phyloP scores from a whole-genome alignment of 179 eudicot species.

The Silene coronaria region DNA sequence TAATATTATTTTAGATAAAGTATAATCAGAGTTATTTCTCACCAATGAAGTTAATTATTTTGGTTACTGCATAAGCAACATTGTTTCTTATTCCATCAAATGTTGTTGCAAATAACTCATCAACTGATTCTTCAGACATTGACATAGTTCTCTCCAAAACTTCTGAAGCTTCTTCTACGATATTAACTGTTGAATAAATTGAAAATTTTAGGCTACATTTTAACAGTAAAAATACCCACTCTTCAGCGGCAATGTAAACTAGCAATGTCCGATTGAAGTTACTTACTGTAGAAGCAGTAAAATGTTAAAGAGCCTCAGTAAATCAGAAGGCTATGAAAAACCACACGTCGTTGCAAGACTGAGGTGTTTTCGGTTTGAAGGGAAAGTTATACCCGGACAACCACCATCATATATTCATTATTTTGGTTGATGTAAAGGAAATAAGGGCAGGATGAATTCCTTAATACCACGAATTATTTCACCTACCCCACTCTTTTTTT shows the following conservation, averaged over 20 bases:
- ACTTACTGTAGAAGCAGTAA: background rate
- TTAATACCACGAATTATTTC: background rate
- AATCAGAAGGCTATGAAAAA: background rate
- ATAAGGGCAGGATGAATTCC: background rate
- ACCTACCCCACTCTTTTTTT: background rate
- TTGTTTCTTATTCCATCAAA: constrained; percentile 66
- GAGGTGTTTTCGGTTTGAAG: background rate
- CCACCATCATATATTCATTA: background rate
- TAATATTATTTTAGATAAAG: background rate
- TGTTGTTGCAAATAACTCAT: constrained; percentile 76
- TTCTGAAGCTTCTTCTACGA: constrained; percentile 39
- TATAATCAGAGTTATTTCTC: constrained; percentile 20
- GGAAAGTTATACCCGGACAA: background rate
- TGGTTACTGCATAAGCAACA: constrained; percentile 47
- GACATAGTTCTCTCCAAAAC: constrained; percentile 40
- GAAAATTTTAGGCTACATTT: constrained; percentile 7
- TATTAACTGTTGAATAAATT: constrained; percentile 30
- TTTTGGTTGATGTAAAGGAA: background rate
- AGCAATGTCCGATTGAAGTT: background rate
- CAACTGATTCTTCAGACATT: constrained; percentile 51
- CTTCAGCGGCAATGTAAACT: background rate
- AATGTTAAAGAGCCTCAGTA: background rate
- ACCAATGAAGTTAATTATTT: constrained; percentile 63
- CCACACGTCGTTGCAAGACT: background rate
- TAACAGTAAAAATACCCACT: background rate